Evolutionary conservation across 176 grass and related monocot genomes (phyloP), one percentile per base, ranked within the genome.

Genomic region (Thinopyrum elongatum): DNA sequence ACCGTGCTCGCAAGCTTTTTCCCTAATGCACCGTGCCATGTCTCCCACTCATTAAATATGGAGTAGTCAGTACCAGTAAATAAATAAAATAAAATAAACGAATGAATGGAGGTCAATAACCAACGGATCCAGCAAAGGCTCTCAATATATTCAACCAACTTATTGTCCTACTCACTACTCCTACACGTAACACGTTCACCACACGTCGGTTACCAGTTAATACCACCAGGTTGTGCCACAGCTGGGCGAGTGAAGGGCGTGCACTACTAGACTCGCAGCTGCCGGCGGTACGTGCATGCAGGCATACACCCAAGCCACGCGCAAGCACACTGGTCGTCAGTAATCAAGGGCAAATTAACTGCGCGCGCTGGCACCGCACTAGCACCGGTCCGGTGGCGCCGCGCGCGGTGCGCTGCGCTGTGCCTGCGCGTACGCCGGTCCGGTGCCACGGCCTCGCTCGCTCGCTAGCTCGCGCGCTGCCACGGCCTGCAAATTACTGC

Each of bases 341-440:
- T 76, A 76, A 76, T 55, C 74, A 76, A 55, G 46, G 71, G 14
- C 0, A 0, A 33, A 76, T 76, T 76, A 76, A 76, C 46, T 76
- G 74, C 74, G 53, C 17, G 1, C n/a, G 73, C 44, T 76, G 74
- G 8, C 74, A 76, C 4, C 74, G 74, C 74, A 76, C 46, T 76
- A 76, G 74, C 46, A 0, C 4, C 73, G 73, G 73, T 74, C 39
- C 70, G 34, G 15, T 8, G 29, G 1, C 3, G 14, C 5, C n/a
- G n/a, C n/a, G 3, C 35, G 35, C 35, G 16, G 31, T 13, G 64
- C 14, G 28, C 26, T 13, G 64, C 14, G 28, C 26, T 17, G 64
- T 25, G 17, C 13, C 61, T 27, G 15, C 7, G 31, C 66, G 21
- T 70, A 70, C 68, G 36, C 68, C 68, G 68, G 35, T 53, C 68